Evolutionary conservation across 2,329 filamentous ascomycete species (phyloP).

Genomic region (Cladophialophora immunda): DNA sequence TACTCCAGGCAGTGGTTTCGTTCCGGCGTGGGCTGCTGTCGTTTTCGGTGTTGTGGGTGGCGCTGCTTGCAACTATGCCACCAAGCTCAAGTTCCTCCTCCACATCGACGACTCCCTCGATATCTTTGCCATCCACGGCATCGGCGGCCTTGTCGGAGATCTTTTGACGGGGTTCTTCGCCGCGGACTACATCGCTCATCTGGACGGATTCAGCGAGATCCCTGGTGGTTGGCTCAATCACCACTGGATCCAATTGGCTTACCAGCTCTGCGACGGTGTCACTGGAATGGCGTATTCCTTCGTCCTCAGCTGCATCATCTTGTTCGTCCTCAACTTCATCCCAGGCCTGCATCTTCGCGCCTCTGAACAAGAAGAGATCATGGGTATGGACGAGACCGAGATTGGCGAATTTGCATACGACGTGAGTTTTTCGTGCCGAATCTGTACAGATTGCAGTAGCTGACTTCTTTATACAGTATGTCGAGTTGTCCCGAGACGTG

Average conservation of each 20-base stretch:
- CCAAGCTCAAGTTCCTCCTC: conserved; percentile 61
- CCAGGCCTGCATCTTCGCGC: conserved; percentile 65
- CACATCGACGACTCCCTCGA: conserved; percentile 67
- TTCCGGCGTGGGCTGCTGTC: conserved; percentile 71
- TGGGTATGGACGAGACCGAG: conserved; percentile 75
- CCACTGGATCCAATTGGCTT: conserved; percentile 64
- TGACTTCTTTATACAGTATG: conserved; percentile 68
- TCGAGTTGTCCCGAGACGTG: conserved; percentile 80
- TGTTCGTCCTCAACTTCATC: conserved; percentile 66
- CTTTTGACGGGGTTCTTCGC: conserved; percentile 68
- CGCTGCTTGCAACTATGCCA: conserved; percentile 57
- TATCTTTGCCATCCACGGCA: conserved; percentile 67
- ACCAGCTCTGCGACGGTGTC: conserved; percentile 65
- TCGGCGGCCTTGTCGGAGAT: conserved; percentile 67
- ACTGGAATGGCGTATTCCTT: conserved; percentile 66
- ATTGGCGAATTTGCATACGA: conserved; percentile 79
- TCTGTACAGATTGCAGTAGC: conserved; percentile 8
- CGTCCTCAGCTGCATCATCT: conserved; percentile 59
- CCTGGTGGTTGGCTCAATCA: conserved; percentile 61
- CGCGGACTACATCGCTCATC: conserved; percentile 56
- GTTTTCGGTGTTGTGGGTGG: conserved; percentile 64
- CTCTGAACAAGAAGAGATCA: conserved; percentile 63
- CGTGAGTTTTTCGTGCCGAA: conserved; percentile 51
- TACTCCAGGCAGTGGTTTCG: conserved; percentile 85
- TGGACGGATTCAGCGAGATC: conserved; percentile 67